Conservation (phyloP, 1,284 basidiomycete genomes). For the Trametes versicolor region DNA sequence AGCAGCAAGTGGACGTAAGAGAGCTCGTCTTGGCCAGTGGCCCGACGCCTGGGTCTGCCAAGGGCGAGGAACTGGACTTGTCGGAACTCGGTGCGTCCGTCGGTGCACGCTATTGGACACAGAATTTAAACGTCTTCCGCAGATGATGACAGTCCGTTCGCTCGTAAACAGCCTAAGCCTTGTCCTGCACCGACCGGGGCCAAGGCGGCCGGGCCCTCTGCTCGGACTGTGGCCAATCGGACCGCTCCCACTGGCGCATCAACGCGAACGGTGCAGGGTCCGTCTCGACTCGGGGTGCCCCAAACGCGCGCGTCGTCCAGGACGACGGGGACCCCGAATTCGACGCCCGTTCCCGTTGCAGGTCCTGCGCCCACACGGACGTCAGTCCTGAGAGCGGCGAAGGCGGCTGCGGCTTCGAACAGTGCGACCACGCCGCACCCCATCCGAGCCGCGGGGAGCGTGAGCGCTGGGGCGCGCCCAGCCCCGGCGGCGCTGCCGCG, state of each 20-base stretch:
- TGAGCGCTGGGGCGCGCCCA: constrained; percentile 13
- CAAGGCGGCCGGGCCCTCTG: neutral
- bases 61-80: constrained; percentile 33
- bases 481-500: constrained; percentile 7
- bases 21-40: constrained; percentile 39
- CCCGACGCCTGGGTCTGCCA: constrained; percentile 28
- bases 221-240: constrained; percentile 5
- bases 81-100: constrained; percentile 39
- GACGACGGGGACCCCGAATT: constrained; percentile 1
- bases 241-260: neutral
- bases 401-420: constrained; percentile 25
- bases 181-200: neutral
- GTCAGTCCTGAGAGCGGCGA: constrained; percentile 31
- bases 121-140: neutral
- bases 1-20: constrained; percentile 36
- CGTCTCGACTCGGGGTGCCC: constrained; percentile 15
- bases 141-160: constrained; percentile 32
- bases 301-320: constrained; percentile 15
- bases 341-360: neutral
- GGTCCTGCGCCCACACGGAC: constrained; percentile 31
- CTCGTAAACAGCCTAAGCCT: constrained; percentile 8
- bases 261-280: neutral
- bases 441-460: constrained; percentile 3
- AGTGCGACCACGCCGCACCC: constrained; percentile 22
- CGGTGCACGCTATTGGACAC: neutral